Percentiles rank a stretch among this genome's conserved stretches.
These are phyloP conservation scores for Mollisiaceae sp. DNA, from an alignment of 2,329 filamentous ascomycete species.

Conservation along the genomic window DNA sequence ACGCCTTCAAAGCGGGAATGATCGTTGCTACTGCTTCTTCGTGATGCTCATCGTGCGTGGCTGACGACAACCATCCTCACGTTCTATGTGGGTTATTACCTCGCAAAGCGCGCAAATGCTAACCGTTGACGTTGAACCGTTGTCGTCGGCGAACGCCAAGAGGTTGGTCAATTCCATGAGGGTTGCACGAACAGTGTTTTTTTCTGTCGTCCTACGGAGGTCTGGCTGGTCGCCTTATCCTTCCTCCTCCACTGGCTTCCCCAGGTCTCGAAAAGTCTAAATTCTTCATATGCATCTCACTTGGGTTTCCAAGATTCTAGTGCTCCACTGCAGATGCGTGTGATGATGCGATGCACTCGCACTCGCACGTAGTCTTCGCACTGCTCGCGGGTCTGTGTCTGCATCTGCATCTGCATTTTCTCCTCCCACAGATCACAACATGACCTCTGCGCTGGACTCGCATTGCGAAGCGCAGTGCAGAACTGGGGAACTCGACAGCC, in stretches of 20 bases:
- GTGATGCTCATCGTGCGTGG: background rate
- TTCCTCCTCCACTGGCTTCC: background rate
- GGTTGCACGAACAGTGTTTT: background rate
- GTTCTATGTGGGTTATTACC: background rate
- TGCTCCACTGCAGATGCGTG: background rate
- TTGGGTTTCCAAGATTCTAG: background rate
- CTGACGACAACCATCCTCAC: background rate
- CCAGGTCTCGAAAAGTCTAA: background rate
- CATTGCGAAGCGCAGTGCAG: background rate
- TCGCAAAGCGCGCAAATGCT: slow-evolving; percentile 8
- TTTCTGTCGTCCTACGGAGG: background rate
- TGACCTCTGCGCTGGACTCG: background rate
- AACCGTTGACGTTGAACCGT: background rate
- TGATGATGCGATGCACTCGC: background rate
- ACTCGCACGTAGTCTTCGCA: no score
- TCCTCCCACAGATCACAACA: background rate
- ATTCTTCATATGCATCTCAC: background rate
- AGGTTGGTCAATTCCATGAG: background rate
- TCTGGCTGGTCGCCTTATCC: background rate
- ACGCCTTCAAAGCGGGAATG: background rate
- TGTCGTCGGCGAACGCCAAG: background rate
- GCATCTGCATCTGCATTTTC: background rate
- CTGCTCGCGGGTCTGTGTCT: background rate
- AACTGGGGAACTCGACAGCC: background rate
- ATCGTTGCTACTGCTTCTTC: background rate